These are phyloP conservation scores for Curvularia spicifera DNA, from an alignment of 2,329 filamentous ascomycete species.

Conservation along the genomic window DNA sequence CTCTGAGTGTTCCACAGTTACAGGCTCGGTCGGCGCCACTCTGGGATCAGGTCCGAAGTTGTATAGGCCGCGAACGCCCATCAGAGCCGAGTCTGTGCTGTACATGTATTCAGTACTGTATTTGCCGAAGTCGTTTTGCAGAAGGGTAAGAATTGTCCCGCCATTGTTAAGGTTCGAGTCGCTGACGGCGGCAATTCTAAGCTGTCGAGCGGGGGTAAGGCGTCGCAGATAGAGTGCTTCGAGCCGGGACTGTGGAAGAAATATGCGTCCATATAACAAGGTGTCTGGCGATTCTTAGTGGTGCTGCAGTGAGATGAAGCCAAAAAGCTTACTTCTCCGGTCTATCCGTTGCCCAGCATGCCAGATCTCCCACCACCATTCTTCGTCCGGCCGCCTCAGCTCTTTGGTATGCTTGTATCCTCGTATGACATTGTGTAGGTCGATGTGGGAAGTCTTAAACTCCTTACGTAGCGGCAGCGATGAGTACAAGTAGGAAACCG, in stretches of 20 bases:
- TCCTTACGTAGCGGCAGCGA: constrained; percentile 74
- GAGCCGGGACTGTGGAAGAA: constrained; percentile 82
- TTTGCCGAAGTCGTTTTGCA: constrained; percentile 83
- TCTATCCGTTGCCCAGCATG: constrained; percentile 58
- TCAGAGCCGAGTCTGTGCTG: constrained; percentile 87
- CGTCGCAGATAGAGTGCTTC: constrained; percentile 85
- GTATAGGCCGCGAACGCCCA: constrained; percentile 88
- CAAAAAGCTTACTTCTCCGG: constrained; percentile 51
- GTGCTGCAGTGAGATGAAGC: constrained; percentile 10
- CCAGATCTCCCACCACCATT: constrained; percentile 62
- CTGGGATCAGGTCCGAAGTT: constrained; percentile 83
- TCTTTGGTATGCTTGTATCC: constrained; percentile 82
- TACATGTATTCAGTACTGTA: constrained; percentile 90
- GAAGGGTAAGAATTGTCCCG: constrained; percentile 73
- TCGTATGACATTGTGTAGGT: constrained; percentile 76
- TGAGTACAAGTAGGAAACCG: constrained; percentile 95
- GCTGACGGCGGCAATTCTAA: constrained; percentile 81
- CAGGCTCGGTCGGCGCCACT: constrained; percentile 33
- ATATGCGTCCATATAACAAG: constrained; percentile 77
- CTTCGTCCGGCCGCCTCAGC: constrained; percentile 60
- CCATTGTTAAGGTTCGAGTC: constrained; percentile 74
- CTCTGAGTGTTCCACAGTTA: constrained; percentile 47
- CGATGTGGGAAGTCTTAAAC: constrained; percentile 75
- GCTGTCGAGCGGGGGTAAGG: constrained; percentile 75
- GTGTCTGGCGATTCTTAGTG: constrained; percentile 55